These are phyloP conservation scores for Zygotorulaspora sp. DNA, from an alignment of 805 yeast species.

Conservation along the genomic window DNA sequence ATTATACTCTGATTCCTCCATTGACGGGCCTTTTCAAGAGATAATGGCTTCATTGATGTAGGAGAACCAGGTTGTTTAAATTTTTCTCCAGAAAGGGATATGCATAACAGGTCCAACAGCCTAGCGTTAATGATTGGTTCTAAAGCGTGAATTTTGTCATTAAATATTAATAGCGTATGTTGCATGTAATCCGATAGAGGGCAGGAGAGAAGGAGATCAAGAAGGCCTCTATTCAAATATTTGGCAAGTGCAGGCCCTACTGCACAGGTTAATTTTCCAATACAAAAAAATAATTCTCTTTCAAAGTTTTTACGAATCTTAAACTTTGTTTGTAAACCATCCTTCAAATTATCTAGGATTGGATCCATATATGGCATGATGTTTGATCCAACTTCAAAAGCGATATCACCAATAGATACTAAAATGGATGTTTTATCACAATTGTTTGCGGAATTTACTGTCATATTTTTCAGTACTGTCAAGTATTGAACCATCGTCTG, in stretches of 20 bases:
- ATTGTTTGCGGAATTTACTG: constrained; percentile 29
- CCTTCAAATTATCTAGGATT: constrained; percentile 76
- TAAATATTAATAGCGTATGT: constrained; percentile 62
- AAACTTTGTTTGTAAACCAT: constrained; percentile 53
- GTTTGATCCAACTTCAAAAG: constrained; percentile 68
- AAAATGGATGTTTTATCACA: constrained; percentile 71
- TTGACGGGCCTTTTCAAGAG: constrained; percentile 62
- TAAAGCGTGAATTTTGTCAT: constrained; percentile 72
- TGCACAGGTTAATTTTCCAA: constrained; percentile 79
- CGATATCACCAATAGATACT: constrained; percentile 77
- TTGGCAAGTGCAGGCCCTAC: constrained; percentile 93
- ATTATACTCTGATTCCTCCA: constrained; percentile 71
- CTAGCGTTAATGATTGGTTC: constrained; percentile 68
- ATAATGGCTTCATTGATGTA: constrained; percentile 54
- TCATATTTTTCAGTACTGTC: constrained; percentile 67
- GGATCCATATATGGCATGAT: constrained; percentile 86
- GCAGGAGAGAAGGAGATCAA: constrained; percentile 75
- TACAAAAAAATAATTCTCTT: constrained; percentile 81
- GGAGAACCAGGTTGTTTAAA: constrained; percentile 88
- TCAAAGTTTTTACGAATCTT: constrained; percentile 69
- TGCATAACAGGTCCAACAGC: constrained; percentile 64
- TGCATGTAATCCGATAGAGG: constrained; percentile 82
- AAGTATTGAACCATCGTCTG: constrained; percentile 72
- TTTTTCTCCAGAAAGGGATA: constrained; percentile 72
- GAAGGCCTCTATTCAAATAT: constrained; percentile 73